Base-by-base conservation (phyloP, 352 stramenopile species). In the Phytophthora litchii region DNA sequence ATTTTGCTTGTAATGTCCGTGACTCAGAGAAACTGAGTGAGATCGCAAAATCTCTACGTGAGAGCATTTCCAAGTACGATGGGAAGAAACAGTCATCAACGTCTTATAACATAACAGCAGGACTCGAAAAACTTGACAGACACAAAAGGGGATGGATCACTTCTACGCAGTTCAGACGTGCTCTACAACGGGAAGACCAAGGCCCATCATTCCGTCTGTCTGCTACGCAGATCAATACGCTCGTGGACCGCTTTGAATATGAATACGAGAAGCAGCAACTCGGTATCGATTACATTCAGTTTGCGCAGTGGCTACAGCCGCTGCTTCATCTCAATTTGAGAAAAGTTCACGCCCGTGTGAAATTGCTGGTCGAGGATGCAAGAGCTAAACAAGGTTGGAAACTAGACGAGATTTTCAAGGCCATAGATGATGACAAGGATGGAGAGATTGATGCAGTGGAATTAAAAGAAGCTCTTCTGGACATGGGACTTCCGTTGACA, bases 251-350 rank as follows among this genome's bases (percentile, higher is more conserved):
- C 0, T 92, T 92, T 32, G 78, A 88, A 41, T 92, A 87, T 56
- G 80, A 89, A 27, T 89, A 83, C 52, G 75, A 75, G 11, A 84
- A 82, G 8, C 53, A 65, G 23, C 65, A 67, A 27, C 64, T 86
- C 16, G 80, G 76, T 2, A 73, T 89, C 31, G 83, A 92, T 41
- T 92, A 92, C 41, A 49, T 80, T 16, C 76, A 89, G 59, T 87
- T 89, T 59, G 77, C 77, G 3, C 71, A 70, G 17, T 92, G 83
- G 83, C 40, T 91, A 1, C 83, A 92, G 43, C 83, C 80, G 4
- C 60, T 78, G 20, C 58, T 89, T n/a, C 74, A 90, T 53, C 37
- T 91, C 2, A 64, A 92, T 44, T 70, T 79, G 44, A 78, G 79
- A 16, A 62, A 82, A 19, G 67, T 92, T 10, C 76, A 90, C 45